Evolutionary conservation across 164 flowering plant species (phyloP).

Genomic region (Sextonia rubra): DNA sequence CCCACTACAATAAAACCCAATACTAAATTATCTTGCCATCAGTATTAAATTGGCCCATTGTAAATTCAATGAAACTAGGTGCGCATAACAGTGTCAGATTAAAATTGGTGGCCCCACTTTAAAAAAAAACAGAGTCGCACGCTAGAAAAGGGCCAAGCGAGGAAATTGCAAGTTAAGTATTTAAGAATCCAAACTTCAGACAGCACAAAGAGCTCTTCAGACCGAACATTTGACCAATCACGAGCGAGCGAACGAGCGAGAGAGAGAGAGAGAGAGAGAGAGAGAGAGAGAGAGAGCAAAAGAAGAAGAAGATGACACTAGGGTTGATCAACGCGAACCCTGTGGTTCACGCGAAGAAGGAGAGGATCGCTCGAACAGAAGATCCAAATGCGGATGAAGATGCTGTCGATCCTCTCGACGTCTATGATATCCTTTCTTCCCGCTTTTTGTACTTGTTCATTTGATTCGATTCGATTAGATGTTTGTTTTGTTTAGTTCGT

Average conservation of each 20-base stretch:
- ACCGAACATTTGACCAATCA: background rate
- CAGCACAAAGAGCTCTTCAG: no score
- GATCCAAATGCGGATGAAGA: constrained; percentile 47
- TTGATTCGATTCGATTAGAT: background rate
- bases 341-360: constrained; percentile 78
- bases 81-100: no score
- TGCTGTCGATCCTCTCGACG: constrained; percentile 71
- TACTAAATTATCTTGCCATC: no score
- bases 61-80: no score
- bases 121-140: no score
- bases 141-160: no score
- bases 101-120: no score
- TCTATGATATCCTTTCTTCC: constrained; percentile 74
- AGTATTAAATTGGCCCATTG: no score
- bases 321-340: constrained; percentile 78
- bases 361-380: constrained; percentile 59
- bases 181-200: no score
- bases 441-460: background rate
- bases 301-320: constrained; percentile 46
- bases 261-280: constrained; percentile 5
- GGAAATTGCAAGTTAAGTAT: no score
- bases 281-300: constrained; percentile 10
- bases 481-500: background rate
- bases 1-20: no score
- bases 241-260: background rate